Conservation (phyloP, 169 alveolate species). For the Eimeria falciformis region DNA sequence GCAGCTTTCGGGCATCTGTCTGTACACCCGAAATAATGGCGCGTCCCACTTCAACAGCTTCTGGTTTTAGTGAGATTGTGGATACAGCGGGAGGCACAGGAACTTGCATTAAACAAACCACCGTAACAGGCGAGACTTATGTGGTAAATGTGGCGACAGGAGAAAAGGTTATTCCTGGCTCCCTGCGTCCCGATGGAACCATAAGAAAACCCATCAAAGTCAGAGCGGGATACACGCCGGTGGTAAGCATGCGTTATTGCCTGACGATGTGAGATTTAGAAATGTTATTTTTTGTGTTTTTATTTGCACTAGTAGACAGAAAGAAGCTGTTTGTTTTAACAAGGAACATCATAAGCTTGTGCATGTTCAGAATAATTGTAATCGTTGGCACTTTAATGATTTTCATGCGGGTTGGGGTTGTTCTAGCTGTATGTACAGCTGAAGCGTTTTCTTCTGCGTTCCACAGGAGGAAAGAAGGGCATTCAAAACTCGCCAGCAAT, state of each 20-base stretch:
- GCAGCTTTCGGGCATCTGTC: too few species aligned
- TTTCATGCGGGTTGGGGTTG: too few species aligned
- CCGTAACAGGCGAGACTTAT: constrained; percentile 62
- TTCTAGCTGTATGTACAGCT: too few species aligned
- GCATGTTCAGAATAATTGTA: too few species aligned
- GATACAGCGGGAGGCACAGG: background rate
- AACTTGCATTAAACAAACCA: background rate
- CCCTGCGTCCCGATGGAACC: constrained; percentile 73
- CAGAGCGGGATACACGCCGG: constrained; percentile 64
- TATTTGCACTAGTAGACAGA: too few species aligned
- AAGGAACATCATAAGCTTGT: too few species aligned
- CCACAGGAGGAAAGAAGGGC: constrained; percentile 39
- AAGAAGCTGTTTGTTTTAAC: too few species aligned
- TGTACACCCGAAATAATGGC: too few species aligned
- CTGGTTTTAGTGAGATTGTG: background rate
- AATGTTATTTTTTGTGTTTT: too few species aligned
- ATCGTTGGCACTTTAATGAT: too few species aligned
- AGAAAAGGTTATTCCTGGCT: constrained; percentile 57
- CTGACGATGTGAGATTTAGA: background rate
- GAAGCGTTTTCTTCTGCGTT: background rate
- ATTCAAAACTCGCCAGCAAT: constrained; percentile 61
- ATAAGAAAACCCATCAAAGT: constrained; percentile 69
- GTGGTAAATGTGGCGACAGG: constrained; percentile 61
- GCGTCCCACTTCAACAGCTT: background rate
- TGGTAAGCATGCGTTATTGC: constrained; percentile 37